Conservation (phyloP, 1,139 yeast genomes). For the Kluyveromyces sp. region DNA sequence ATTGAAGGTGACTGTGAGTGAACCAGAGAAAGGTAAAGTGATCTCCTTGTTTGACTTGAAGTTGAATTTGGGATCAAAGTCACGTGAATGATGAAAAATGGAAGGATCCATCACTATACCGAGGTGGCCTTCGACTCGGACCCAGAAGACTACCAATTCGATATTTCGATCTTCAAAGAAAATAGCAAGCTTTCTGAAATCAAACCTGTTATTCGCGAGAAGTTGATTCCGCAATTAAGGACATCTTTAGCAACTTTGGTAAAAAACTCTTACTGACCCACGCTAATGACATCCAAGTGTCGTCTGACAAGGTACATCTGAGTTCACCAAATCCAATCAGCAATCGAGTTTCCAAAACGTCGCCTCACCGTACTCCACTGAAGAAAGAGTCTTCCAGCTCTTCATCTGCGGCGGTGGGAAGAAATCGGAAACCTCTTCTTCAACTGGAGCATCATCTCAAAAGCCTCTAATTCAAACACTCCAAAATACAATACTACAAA, state of each 20-base stretch:
- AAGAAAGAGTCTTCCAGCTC: slow-evolving; percentile 8
- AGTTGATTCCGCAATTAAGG: slow-evolving; percentile 66
- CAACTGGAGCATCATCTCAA: background rate
- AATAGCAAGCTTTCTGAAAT: slow-evolving; percentile 41
- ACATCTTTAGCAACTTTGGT: slow-evolving; percentile 58
- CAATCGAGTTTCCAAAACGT: slow-evolving; percentile 10
- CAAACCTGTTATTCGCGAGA: slow-evolving; percentile 49
- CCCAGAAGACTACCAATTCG: slow-evolving; percentile 76
- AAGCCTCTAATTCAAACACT: slow-evolving; percentile 10
- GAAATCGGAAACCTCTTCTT: background rate
- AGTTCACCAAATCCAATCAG: slow-evolving; percentile 61
- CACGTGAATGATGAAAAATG: slow-evolving; percentile 32
- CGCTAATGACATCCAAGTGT: slow-evolving; percentile 82
- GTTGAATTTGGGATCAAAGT: slow-evolving; percentile 52
- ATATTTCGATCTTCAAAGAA: slow-evolving; percentile 59
- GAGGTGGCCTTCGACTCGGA: slow-evolving; percentile 90
- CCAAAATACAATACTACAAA: slow-evolving; percentile 75
- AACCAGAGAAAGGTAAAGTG: slow-evolving; percentile 92
- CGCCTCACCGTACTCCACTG: slow-evolving; percentile 7
- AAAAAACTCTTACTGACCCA: slow-evolving; percentile 64
- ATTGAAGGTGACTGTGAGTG: slow-evolving; percentile 92
- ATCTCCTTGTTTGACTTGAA: slow-evolving; percentile 83
- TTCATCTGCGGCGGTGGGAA: background rate
- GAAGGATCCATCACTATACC: slow-evolving; percentile 77
- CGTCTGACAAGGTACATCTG: slow-evolving; percentile 61